Conservation (phyloP, 2,329 filamentous ascomycete species). For the Aspergillus phoenicis region DNA sequence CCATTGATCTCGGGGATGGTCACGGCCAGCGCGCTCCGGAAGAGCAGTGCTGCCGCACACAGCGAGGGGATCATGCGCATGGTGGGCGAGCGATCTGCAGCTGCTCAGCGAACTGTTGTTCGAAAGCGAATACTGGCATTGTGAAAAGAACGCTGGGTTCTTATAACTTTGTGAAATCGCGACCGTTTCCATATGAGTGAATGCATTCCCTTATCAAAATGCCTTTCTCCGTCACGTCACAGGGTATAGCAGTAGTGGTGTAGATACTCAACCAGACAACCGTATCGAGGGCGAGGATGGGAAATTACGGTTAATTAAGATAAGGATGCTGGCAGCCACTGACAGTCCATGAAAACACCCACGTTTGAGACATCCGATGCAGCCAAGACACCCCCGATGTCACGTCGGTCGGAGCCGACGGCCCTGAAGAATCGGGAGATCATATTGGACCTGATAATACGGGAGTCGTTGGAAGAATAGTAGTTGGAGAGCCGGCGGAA, state of each 20-base stretch:
- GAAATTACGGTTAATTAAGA: background rate
- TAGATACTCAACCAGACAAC: too few relatives aligned
- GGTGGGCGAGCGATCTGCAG: background rate
- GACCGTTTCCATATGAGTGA: too few relatives aligned
- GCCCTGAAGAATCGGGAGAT: background rate
- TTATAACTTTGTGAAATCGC: too few relatives aligned
- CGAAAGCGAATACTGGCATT: too few relatives aligned
- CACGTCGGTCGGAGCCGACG: constrained; percentile 3
- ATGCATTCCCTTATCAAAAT: too few relatives aligned
- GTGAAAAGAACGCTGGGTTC: too few relatives aligned
- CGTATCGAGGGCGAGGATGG: background rate
- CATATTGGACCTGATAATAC: background rate
- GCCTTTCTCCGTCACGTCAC: too few relatives aligned
- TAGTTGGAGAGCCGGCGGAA: too few relatives aligned
- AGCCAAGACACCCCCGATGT: constrained; percentile 4
- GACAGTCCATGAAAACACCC: background rate
- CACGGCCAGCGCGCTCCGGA: constrained; percentile 35
- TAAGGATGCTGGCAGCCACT: background rate
- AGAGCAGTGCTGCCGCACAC: constrained; percentile 6
- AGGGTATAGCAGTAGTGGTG: too few relatives aligned
- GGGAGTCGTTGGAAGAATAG: too few relatives aligned
- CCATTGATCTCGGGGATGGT: constrained; percentile 68
- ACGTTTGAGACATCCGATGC: background rate
- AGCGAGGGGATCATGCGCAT: constrained; percentile 12
- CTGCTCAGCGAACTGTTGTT: too few relatives aligned